Conservation (phyloP, 495 filamentous ascomycete species). For the Aspergillus conjunctus region DNA sequence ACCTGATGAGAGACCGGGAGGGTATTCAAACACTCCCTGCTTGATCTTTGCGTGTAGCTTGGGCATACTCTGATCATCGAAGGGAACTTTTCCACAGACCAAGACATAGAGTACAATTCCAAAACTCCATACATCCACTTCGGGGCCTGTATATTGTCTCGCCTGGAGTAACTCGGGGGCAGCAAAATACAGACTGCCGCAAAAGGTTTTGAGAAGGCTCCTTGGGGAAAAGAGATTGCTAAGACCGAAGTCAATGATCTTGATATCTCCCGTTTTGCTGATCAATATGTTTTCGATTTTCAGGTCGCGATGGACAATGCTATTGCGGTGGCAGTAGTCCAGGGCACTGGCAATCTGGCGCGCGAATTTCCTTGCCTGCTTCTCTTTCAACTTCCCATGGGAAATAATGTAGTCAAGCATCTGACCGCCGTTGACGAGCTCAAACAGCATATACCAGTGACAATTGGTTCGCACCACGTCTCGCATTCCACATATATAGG, state of each 20-base stretch:
- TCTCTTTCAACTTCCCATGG: constrained; percentile 96
- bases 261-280: constrained; percentile 98
- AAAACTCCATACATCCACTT: constrained; percentile 99
- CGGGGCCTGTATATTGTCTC: constrained; percentile 90
- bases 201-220: constrained; percentile 92
- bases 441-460: constrained; percentile 99
- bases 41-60: constrained; percentile 99
- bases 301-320: constrained; percentile 95
- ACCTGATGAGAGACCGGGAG: constrained; percentile 88
- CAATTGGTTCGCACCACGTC: constrained; percentile 94
- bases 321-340: constrained; percentile 98
- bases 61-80: constrained; percentile 99
- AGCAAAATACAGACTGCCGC: constrained; percentile 96
- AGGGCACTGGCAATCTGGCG: constrained; percentile 97
- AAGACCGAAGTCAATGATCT: constrained; percentile 98
- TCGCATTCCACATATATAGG: constrained; percentile 95
- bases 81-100: constrained; percentile 97
- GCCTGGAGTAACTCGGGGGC: constrained; percentile 94
- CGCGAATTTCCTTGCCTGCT: constrained; percentile 96
- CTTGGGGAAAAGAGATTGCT: constrained; percentile 94
- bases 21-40: constrained; percentile 94
- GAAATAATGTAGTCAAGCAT: constrained; percentile 99
- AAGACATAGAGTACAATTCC: constrained; percentile 98
- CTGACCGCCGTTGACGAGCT: constrained; percentile 98
- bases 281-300: constrained; percentile 99